Percentiles rank a stretch among this genome's conserved stretches.
Evolutionary conservation across 257 asterid genomes (phyloP).

Genomic region (Gentiana macrophylla): DNA sequence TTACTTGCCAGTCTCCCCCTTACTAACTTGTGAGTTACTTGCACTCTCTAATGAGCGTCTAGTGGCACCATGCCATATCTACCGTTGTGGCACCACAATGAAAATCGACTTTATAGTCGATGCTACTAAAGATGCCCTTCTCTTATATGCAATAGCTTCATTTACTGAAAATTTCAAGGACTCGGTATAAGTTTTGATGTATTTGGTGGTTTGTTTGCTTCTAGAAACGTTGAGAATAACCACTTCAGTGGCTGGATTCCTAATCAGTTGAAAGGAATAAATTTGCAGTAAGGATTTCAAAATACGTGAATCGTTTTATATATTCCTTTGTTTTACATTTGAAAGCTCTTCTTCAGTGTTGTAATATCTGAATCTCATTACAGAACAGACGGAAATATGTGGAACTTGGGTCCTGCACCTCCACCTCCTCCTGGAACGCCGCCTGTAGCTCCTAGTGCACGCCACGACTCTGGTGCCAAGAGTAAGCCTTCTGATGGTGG

Average conservation of each 20-base stretch:
- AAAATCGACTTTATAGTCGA: no score
- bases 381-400: slow-evolving; percentile 68
- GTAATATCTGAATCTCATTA: slow-evolving; percentile 10
- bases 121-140: neutral
- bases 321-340: neutral
- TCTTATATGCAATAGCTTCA: slow-evolving; percentile 7
- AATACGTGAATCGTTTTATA: no score
- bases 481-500: slow-evolving; percentile 22
- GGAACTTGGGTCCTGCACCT: slow-evolving; percentile 76
- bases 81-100: no score
- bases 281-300: slow-evolving; percentile 37
- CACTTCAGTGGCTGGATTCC: slow-evolving; percentile 90
- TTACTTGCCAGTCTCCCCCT: slow-evolving; percentile 89
- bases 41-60: neutral
- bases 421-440: slow-evolving; percentile 98
- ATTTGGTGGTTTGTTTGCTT: neutral
- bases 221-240: slow-evolving; percentile 81
- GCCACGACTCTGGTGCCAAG: slow-evolving; percentile 31
- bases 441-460: slow-evolving; percentile 45
- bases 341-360: neutral
- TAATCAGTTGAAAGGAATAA: slow-evolving; percentile 55
- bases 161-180: neutral
- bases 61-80: no score
- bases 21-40: slow-evolving; percentile 48
- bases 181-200: slow-evolving; percentile 5